These are phyloP conservation scores for Clonostachys chloroleuca DNA, from an alignment of 2,329 filamentous ascomycete genomes.

Conservation along the genomic window DNA sequence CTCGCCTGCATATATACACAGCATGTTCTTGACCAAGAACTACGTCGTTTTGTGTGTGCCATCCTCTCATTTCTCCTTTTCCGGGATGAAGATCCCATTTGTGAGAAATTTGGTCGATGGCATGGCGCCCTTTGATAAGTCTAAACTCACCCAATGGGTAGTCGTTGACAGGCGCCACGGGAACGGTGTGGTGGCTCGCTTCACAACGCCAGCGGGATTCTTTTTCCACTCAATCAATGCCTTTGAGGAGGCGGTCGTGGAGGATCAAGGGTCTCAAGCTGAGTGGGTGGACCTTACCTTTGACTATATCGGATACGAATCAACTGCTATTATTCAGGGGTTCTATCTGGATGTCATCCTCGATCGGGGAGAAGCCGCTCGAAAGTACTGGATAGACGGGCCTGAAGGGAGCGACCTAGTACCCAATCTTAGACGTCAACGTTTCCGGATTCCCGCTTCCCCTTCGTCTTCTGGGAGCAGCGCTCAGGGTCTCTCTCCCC, in stretches of 20 bases:
- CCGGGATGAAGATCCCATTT: slow-evolving; percentile 58
- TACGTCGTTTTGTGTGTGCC: slow-evolving; percentile 73
- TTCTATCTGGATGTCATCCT: slow-evolving; percentile 69
- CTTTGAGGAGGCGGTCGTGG: slow-evolving; percentile 54
- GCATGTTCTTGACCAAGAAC: slow-evolving; percentile 67
- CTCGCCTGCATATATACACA: slow-evolving; percentile 73
- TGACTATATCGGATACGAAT: slow-evolving; percentile 62
- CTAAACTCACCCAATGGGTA: slow-evolving; percentile 61
- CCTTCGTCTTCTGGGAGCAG: not conserved
- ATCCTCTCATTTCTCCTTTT: slow-evolving; percentile 52
- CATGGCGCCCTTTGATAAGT: slow-evolving; percentile 57
- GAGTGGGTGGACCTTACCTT: slow-evolving; percentile 48
- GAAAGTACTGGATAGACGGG: slow-evolving; percentile 35
- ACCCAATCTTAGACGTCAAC: slow-evolving; percentile 36
- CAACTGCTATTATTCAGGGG: slow-evolving; percentile 57
- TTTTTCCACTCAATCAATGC: slow-evolving; percentile 79
- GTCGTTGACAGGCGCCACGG: slow-evolving; percentile 63
- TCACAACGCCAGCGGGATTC: slow-evolving; percentile 65
- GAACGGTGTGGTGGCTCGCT: slow-evolving; percentile 64
- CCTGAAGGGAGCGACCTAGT: slow-evolving; percentile 26
- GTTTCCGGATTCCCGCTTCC: slow-evolving; percentile 26
- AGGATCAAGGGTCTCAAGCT: slow-evolving; percentile 11
- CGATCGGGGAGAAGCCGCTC: slow-evolving; percentile 40
- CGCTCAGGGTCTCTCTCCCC: not conserved
- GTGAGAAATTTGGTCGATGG: slow-evolving; percentile 65